Percentiles rank a stretch among this genome's conserved stretches.
phyloP scores from a whole-genome alignment of 2,329 filamentous ascomycete genomes.

The Penicillium frequentans region DNA sequence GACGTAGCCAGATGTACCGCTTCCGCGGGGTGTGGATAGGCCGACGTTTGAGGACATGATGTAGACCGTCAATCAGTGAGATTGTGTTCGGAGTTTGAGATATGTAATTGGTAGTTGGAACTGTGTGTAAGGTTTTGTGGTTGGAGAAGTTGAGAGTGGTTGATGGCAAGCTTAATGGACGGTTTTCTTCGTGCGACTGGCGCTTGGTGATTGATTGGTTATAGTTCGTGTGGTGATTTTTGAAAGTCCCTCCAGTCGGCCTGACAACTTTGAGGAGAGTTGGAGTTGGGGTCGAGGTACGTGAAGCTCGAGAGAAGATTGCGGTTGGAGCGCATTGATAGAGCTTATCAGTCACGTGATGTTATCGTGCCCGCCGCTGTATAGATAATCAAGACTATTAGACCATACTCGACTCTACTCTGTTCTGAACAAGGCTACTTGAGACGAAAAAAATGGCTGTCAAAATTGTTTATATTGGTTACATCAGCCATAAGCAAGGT shows the following conservation, averaged over 20 bases:
- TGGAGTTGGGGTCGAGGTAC: background rate
- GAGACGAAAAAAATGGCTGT: background rate
- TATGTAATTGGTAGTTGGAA: background rate
- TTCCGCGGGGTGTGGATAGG: slow-evolving; percentile 88
- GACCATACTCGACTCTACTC: background rate
- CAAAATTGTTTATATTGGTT: slow-evolving; percentile 8
- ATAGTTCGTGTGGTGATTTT: background rate
- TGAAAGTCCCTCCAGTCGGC: too few relatives aligned
- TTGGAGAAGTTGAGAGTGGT: background rate
- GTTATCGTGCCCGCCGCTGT: background rate
- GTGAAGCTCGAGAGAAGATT: background rate
- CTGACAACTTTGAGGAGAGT: background rate
- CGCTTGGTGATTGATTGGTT: background rate
- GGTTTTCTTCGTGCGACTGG: background rate
- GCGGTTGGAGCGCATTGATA: background rate
- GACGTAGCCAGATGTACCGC: slow-evolving; percentile 95
- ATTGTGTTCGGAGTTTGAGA: background rate
- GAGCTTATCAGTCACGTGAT: slow-evolving; percentile 12
- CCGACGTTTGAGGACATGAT: slow-evolving; percentile 95
- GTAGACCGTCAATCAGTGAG: background rate
- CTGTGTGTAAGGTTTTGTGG: background rate
- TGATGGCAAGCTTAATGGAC: background rate
- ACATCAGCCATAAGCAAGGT: slow-evolving; percentile 15
- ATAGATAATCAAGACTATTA: background rate
- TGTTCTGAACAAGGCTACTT: background rate